Percentiles rank a stretch among this genome's conserved stretches.
These are phyloP conservation scores for Endoconidiophora laricicola DNA, from an alignment of 2,329 filamentous ascomycete genomes.

Conservation along the genomic window DNA sequence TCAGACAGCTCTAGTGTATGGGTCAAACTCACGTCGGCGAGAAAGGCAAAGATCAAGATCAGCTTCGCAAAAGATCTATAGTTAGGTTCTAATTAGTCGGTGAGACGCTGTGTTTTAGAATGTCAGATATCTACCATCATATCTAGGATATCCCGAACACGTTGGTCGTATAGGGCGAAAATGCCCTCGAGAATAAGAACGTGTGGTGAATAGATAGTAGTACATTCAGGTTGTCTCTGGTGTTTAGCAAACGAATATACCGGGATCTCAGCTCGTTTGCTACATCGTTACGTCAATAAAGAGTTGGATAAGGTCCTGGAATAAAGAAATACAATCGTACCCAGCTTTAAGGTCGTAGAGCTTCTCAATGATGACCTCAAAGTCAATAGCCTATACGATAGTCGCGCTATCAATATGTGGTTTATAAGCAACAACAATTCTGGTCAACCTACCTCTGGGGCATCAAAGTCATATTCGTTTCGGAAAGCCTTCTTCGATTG, in stretches of 20 bases:
- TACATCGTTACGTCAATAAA: conserved; percentile 20
- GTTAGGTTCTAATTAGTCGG: background rate
- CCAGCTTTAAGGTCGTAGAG: conserved; percentile 78
- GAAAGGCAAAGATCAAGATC: conserved; percentile 89
- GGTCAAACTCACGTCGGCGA: conserved; percentile 49
- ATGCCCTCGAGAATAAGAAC: conserved; percentile 93
- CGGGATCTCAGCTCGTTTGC: conserved; percentile 77
- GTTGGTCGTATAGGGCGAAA: conserved; percentile 76
- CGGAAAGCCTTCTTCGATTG: conserved; percentile 65
- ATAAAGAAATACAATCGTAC: conserved; percentile 31
- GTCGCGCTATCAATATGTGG: background rate
- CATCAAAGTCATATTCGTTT: conserved; percentile 93
- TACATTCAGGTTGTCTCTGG: conserved; percentile 60
- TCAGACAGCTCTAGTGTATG: background rate
- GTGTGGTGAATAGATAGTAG: conserved; percentile 86
- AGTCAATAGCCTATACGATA: conserved; percentile 59
- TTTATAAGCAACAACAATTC: background rate
- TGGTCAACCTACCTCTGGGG: conserved; percentile 43
- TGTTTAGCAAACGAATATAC: conserved; percentile 93
- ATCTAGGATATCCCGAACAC: conserved; percentile 74
- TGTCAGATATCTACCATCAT: conserved; percentile 48
- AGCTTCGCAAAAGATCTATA: conserved; percentile 82
- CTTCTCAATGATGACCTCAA: conserved; percentile 68
- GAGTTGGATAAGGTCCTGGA: background rate
- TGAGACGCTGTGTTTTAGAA: background rate